A percentile compares a stretch with the other conserved stretches of the same genome.
These are phyloP conservation scores for Flaveria trinervia DNA, from an alignment of 129 eudicot species.

Conservation along the genomic window DNA sequence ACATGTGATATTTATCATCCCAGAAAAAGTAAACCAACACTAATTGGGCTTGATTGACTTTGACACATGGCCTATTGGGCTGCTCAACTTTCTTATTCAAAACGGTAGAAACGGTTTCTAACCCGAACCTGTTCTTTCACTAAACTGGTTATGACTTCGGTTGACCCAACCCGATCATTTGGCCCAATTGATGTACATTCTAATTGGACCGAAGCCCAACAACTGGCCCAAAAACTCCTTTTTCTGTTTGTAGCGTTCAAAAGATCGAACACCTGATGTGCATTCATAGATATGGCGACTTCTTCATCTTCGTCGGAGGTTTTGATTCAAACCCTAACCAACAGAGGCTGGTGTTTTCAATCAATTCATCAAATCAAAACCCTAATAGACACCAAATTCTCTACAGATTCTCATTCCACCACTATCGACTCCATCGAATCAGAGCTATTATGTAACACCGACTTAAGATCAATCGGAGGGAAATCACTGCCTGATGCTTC, in stretches of 20 bases:
- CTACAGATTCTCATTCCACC: slow-evolving; percentile 19
- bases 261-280: slow-evolving; percentile 29
- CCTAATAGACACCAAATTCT: slow-evolving; percentile 41
- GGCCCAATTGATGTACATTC: not conserved
- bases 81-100: too few relatives aligned
- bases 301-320: slow-evolving; percentile 38
- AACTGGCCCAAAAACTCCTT: slow-evolving; percentile 5
- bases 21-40: too few relatives aligned
- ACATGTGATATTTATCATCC: too few relatives aligned
- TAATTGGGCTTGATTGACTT: too few relatives aligned
- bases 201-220: not conserved
- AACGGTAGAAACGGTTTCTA: too few relatives aligned
- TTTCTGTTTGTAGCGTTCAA: not conserved
- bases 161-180: too few relatives aligned
- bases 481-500: slow-evolving; percentile 68
- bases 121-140: too few relatives aligned
- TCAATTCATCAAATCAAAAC: slow-evolving; percentile 48
- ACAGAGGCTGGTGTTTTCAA: slow-evolving; percentile 71
- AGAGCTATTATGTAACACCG: slow-evolving; percentile 58
- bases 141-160: too few relatives aligned
- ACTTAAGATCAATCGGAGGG: slow-evolving; percentile 70
- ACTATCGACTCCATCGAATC: slow-evolving; percentile 56
- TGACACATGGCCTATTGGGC: too few relatives aligned
- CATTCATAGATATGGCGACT: slow-evolving; percentile 43
- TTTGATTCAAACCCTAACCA: slow-evolving; percentile 43